A percentile compares a stretch with the other conserved stretches of the same genome.
Evolutionary conservation across 2,329 filamentous ascomycete species (phyloP).

Genomic region (Calonectria montana): DNA sequence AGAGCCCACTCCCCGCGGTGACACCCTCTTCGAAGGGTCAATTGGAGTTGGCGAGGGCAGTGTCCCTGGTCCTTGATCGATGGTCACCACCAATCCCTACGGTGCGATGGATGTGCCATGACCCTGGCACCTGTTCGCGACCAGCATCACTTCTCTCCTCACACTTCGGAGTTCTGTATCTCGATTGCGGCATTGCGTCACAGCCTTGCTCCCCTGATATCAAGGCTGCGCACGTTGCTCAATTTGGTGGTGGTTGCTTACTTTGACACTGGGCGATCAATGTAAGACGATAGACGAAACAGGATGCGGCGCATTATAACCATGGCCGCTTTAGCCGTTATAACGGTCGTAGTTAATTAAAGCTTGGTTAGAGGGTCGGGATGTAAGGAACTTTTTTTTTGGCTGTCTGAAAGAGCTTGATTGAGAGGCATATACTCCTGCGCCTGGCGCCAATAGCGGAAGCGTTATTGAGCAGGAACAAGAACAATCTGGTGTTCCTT

Average conservation of each 20-base stretch:
- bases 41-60: slow-evolving; percentile 14
- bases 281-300: slow-evolving; percentile 20
- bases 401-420: background rate
- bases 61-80: slow-evolving; percentile 12
- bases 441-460: background rate
- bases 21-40: slow-evolving; percentile 7
- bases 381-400: background rate
- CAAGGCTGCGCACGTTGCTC: slow-evolving; percentile 7
- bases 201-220: slow-evolving; percentile 10
- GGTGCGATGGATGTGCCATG: background rate
- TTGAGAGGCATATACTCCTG: background rate
- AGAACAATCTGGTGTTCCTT: background rate
- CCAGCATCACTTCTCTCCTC: slow-evolving; percentile 6
- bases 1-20: background rate
- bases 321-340: slow-evolving; percentile 17
- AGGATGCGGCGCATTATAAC: background rate
- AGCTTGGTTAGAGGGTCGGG: background rate
- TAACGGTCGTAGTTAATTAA: slow-evolving; percentile 12
- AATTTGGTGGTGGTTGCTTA: slow-evolving; percentile 8
- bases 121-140: slow-evolving; percentile 15
- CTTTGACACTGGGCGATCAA: slow-evolving; percentile 12
- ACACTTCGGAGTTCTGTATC: background rate
- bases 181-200: slow-evolving; percentile 20
- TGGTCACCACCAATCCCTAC: slow-evolving; percentile 10
- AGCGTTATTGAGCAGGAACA: background rate